Base-by-base conservation (phyloP, 495 filamentous ascomycete species). In the Corynascus novoguineensis region DNA sequence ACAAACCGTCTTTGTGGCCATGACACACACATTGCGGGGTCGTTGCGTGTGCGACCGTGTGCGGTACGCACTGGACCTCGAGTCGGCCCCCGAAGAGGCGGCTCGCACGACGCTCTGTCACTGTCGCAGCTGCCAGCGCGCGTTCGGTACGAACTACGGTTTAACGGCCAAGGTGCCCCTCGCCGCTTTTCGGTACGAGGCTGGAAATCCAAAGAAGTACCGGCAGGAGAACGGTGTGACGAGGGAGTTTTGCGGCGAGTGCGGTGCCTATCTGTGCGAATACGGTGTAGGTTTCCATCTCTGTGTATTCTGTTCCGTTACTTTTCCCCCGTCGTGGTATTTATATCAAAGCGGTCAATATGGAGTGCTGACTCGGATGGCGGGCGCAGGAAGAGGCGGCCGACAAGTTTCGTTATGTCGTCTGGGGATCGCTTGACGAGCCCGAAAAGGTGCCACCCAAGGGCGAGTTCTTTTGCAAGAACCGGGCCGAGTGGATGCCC, bases 391-490 rank as follows among this genome's bases (percentile, higher is more conserved):
- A 80, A 55, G 68, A 73, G 12, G 80, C 76, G 8, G 82, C 80
- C 22, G 73, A 82, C 40, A 64, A 78, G 22, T 86, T 84, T 58
- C 75, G 80, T 0, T 88, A 86, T 59, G 70, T 88, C 49, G 78
- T 81, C 64, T 81, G 81, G 48, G 84, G 85, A 1, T 81, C 81
- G 2, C 61, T 88, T n/a, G 84, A 88, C 58, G 75, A 86, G 54
- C 76, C 83, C 0, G 78, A 78, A 25, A 75, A 73, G 41, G 62
- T 86, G 27, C 81, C 82, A 22, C 84, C 85, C 0, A 87, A 85
- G 68, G 85, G 82, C 0, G 85, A 88, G 64, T 88, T 88, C 74
- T 87, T 84, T 61, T 86, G 83, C 64, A 79, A 72, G 53, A 52
- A 70, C 21, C 62, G 83, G 47, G 74, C 76, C 28, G 73, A 67